Conservation (phyloP, 176 grass and related monocot genomes). For the Melocanna baccifera region DNA sequence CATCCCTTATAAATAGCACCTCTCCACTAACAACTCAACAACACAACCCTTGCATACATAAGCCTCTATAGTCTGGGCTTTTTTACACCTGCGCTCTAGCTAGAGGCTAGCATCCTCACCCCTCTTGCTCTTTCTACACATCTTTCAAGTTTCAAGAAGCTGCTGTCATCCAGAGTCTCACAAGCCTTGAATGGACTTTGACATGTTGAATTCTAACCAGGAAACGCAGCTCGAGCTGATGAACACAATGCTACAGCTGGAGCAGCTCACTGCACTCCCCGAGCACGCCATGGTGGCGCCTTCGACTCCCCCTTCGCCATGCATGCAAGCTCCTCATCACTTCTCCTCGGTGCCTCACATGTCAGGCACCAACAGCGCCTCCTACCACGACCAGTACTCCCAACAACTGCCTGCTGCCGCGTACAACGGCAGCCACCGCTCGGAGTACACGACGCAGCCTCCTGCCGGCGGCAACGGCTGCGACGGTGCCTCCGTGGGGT, state of each 20-base stretch:
- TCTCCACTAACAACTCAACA: slow-evolving; percentile 25
- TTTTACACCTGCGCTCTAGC: slow-evolving; percentile 15
- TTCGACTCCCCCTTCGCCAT: slow-evolving; percentile 31
- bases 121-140: neutral
- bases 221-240: slow-evolving; percentile 79
- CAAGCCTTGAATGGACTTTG: slow-evolving; percentile 55
- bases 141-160: neutral
- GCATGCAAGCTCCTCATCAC: slow-evolving; percentile 6
- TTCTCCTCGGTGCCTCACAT: slow-evolving; percentile 32
- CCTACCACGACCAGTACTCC: neutral
- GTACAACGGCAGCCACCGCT: slow-evolving; percentile 16
- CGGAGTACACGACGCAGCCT: slow-evolving; percentile 17
- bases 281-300: slow-evolving; percentile 31
- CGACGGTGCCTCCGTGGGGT: neutral
- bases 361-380: slow-evolving; percentile 8
- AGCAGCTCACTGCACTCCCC: slow-evolving; percentile 45
- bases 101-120: slow-evolving; percentile 20
- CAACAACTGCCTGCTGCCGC: neutral
- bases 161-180: neutral
- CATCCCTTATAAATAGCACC: slow-evolving; percentile 60
- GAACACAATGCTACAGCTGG: slow-evolving; percentile 80
- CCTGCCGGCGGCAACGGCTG: neutral
- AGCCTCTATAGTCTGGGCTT: neutral
- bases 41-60: slow-evolving; percentile 26
- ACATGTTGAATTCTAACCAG: slow-evolving; percentile 55